Percentiles rank a stretch among this genome's conserved stretches.
These are phyloP conservation scores for Phytopythium kandeliae DNA, from an alignment of 352 stramenopile genomes.

Conservation along the genomic window DNA sequence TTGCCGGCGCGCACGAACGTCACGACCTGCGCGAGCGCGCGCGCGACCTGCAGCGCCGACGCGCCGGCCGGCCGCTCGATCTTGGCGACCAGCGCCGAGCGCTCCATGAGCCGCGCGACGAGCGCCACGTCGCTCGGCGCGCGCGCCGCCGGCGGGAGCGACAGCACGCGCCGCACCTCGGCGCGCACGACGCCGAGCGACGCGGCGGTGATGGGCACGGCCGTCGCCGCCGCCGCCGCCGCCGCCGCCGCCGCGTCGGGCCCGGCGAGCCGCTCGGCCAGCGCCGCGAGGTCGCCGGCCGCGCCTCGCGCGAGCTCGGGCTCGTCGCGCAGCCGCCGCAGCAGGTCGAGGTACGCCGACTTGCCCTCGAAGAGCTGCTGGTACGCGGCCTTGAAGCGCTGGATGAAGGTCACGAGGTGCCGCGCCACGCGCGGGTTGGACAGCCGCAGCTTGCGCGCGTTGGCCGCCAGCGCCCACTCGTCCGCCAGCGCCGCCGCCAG, in stretches of 20 bases:
- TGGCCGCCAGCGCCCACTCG: constrained; percentile 61
- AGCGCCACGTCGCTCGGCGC: constrained; percentile 43
- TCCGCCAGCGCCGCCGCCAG: constrained; percentile 60
- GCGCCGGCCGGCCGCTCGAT: constrained; percentile 51
- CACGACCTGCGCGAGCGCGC: constrained; percentile 38
- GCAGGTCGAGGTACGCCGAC: constrained; percentile 66
- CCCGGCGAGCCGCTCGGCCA: background rate
- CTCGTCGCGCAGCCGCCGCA: constrained; percentile 59
- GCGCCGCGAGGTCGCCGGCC: constrained; percentile 7
- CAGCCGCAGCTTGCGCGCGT: constrained; percentile 53
- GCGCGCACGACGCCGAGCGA: constrained; percentile 64
- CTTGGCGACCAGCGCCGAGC: constrained; percentile 54
- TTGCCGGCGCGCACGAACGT: constrained; percentile 49
- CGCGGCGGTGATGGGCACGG: constrained; percentile 13
- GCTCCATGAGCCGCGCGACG: constrained; percentile 50
- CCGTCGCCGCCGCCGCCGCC: background rate
- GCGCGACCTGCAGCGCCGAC: constrained; percentile 44
- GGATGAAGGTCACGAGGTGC: constrained; percentile 68
- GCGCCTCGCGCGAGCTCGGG: constrained; percentile 42
- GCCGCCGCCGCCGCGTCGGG: background rate
- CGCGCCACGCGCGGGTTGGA: constrained; percentile 63
- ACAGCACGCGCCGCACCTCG: constrained; percentile 60
- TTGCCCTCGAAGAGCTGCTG: constrained; percentile 74
- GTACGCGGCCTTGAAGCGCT: constrained; percentile 73
- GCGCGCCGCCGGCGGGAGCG: constrained; percentile 22